These are phyloP conservation scores for Verticillium alfalfae DNA, from an alignment of 2,329 filamentous ascomycete species.

Conservation along the genomic window DNA sequence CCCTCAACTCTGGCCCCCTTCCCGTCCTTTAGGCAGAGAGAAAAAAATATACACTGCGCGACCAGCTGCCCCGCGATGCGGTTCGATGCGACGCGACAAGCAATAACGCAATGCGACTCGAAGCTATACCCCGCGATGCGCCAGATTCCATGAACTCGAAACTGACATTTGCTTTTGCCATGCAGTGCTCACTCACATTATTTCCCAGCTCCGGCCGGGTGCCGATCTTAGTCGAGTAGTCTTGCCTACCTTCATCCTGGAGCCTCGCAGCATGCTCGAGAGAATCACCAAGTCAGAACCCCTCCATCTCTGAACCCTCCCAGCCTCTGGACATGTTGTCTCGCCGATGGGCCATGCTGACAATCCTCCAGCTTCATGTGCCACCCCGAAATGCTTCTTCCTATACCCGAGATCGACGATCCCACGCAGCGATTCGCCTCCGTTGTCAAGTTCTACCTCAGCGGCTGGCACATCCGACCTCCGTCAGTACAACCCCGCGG, in stretches of 20 bases:
- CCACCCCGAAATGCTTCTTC: conserved; percentile 90
- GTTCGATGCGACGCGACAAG: background rate
- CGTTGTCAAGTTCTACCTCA: conserved; percentile 96
- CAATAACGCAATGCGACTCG: background rate
- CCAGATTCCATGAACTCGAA: background rate
- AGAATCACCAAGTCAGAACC: conserved; percentile 85
- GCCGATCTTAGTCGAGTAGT: conserved; percentile 93
- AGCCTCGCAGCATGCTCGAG: conserved; percentile 96
- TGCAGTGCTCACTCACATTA: conserved; percentile 90
- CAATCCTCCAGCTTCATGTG: conserved; percentile 80
- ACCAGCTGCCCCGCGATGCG: background rate
- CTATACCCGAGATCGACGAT: conserved; percentile 82
- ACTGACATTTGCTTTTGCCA: background rate
- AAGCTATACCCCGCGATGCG: background rate
- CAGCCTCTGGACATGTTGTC: background rate
- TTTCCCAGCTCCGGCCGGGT: conserved; percentile 90
- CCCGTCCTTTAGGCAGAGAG: background rate
- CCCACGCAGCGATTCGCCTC: conserved; percentile 85
- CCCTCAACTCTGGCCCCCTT: background rate
- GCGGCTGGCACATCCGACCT: conserved; percentile 97
- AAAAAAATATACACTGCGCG: background rate
- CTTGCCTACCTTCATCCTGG: conserved; percentile 94
- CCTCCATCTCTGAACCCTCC: background rate
- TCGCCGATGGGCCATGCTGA: conserved; percentile 1
- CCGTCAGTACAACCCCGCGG: conserved; percentile 54